A percentile compares a stretch with the other conserved stretches of the same genome.
phyloP scores from a whole-genome alignment of 169 alveolate species.

The Theileria sp. region DNA sequence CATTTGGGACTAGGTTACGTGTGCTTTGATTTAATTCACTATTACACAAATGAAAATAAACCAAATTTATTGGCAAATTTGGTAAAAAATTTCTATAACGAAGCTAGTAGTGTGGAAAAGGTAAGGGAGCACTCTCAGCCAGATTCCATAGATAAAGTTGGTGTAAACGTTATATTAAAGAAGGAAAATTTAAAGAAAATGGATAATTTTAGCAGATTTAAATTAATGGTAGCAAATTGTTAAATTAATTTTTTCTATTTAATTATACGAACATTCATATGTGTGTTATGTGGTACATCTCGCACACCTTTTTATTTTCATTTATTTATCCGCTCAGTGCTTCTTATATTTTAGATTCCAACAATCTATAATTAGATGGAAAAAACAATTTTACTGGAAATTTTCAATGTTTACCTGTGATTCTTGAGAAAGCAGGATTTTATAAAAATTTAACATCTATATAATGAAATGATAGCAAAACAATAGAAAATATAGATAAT shows the following conservation, averaged over 20 bases:
- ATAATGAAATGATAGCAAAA: not conserved
- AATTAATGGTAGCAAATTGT: conserved; percentile 34
- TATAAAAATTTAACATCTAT: not conserved
- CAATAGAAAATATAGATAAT: not conserved
- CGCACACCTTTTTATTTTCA: not conserved
- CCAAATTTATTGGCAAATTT: conserved; percentile 42
- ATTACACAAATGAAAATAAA: conserved; percentile 14
- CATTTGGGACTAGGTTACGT: conserved; percentile 28
- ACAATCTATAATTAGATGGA: not conserved
- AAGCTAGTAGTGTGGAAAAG: not conserved
- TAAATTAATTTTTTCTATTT: not conserved
- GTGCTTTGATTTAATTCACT: conserved; percentile 37
- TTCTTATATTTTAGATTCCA: not conserved
- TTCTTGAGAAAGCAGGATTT: not conserved
- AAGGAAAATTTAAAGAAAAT: conserved; percentile 1
- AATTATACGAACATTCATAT: not conserved
- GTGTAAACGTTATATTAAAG: not conserved
- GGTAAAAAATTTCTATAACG: conserved; percentile 27
- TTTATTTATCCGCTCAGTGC: not conserved
- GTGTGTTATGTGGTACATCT: not conserved
- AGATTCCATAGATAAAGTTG: not conserved
- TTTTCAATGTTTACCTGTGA: not conserved
- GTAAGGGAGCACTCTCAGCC: not conserved
- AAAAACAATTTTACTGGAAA: not conserved
- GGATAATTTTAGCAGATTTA: conserved; percentile 46